Conservation (phyloP, 768 basidiomycete genomes). For the Tylopilus sp. region DNA sequence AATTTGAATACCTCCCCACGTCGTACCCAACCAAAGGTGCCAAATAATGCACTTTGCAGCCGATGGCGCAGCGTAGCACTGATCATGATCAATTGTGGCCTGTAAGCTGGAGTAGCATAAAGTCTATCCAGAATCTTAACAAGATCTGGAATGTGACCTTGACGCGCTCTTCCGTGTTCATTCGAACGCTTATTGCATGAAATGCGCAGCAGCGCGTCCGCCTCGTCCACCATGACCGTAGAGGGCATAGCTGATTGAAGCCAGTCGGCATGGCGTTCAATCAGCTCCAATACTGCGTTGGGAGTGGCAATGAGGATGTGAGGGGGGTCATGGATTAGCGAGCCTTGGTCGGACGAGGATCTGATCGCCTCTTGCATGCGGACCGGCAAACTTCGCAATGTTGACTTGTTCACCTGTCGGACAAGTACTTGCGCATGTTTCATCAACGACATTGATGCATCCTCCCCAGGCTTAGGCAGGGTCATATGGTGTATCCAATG, state of each 20-base stretch:
- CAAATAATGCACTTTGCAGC: constrained; percentile 38
- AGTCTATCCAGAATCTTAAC: constrained; percentile 57
- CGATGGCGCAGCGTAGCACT: constrained; percentile 67
- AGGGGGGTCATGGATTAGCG: constrained; percentile 45
- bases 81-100: constrained; percentile 61
- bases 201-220: constrained; percentile 64
- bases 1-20: constrained; percentile 35
- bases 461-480: constrained; percentile 26
- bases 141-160: constrained; percentile 56
- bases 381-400: constrained; percentile 16
- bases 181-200: constrained; percentile 38
- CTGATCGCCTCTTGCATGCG: constrained; percentile 30
- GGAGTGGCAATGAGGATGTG: constrained; percentile 73
- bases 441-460: constrained; percentile 33
- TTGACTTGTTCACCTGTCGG: constrained; percentile 41
- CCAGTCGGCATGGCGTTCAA: constrained; percentile 39
- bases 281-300: constrained; percentile 59
- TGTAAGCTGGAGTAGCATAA: constrained; percentile 32
- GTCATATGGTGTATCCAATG: constrained; percentile 62
- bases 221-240: constrained; percentile 71
- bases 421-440: constrained; percentile 59
- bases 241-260: constrained; percentile 48
- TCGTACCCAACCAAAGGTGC: constrained; percentile 58
- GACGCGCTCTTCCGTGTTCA: constrained; percentile 35
- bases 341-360: constrained; percentile 32